Evolutionary conservation across 306 rosid species (phyloP).

Genomic region (Trifolium subterraneum): DNA sequence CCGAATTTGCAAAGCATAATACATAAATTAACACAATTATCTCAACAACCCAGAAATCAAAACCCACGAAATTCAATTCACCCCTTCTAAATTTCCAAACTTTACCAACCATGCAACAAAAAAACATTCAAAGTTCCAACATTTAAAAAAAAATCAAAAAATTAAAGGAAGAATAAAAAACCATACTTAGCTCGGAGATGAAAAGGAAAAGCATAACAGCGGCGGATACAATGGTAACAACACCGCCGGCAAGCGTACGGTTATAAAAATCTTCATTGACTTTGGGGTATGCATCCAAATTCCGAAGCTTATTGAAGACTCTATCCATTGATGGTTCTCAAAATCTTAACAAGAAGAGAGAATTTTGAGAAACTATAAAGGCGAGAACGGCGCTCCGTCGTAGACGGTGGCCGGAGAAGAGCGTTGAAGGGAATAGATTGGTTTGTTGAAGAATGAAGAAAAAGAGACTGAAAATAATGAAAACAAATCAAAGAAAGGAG

Average conservation of each 20-base stretch:
- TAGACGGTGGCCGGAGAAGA: constrained; percentile 49
- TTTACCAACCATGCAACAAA: constrained; percentile 31
- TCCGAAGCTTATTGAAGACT: constrained; percentile 72
- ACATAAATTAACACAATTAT: constrained; percentile 21
- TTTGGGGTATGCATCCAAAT: constrained; percentile 93
- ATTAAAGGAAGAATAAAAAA: not conserved
- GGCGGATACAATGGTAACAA: constrained; percentile 79
- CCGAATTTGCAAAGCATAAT: constrained; percentile 27
- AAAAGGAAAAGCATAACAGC: constrained; percentile 74
- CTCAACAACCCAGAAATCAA: constrained; percentile 33
- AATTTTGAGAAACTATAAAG: not conserved
- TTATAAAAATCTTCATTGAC: constrained; percentile 86
- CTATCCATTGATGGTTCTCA: constrained; percentile 59
- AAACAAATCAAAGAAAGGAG: not conserved
- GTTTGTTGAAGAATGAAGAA: constrained; percentile 46
- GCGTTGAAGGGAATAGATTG: constrained; percentile 4
- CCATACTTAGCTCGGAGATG: constrained; percentile 85
- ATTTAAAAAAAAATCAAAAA: not conserved
- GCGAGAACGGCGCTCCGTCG: constrained; percentile 38
- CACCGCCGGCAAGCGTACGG: constrained; percentile 88
- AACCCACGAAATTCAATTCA: not conserved
- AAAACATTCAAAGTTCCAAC: not conserved
- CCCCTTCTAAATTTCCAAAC: constrained; percentile 25
- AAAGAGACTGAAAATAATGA: constrained; percentile 27
- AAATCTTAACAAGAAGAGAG: constrained; percentile 34